Evolutionary conservation across 768 basidiomycete genomes (phyloP), one percentile per base, ranked within the genome.

Genomic region (Rubroboletus pulcherrimus): DNA sequence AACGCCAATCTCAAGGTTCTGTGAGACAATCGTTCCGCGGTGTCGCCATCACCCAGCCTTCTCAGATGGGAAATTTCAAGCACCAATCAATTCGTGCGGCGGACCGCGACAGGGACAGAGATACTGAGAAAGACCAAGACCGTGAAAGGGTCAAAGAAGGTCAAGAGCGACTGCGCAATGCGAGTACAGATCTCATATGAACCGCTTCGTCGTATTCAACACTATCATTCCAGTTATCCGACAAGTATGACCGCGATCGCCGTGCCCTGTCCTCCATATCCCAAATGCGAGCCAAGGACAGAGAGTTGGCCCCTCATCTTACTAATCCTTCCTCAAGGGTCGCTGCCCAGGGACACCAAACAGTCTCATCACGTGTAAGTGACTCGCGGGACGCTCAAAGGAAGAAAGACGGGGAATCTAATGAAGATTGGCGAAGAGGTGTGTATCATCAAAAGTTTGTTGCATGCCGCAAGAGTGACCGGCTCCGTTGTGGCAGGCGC

Each of bases 41-140:
- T 12, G 77, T 71, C 14, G 60, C 71, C 26, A 63, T 88, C 47
- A 81, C 88, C 26, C 91, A 93, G 63, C 89, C 90, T 29, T 90
- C 91, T 35, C 91, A 93, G 74, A 93, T 93, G 91, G 91, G 91
- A 46, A 92, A 91, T 67, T 93, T 93, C 71, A 89, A 91, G 67
- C 91, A 93, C 65, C 91, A 93, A 62, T 90, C 91, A 11, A 73
- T 87, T 62, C 87, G 89, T 51, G 75, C 81, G 15, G 77, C 74
- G 41, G 88, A 89, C 68, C 80, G 85, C 47, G 82, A 73, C 54
- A 74, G 78, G 47, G 82, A 73, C 43, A 67, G 64, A 51, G 71
- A 83, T 24, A 66, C 69, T 8, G 85, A 79, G 55, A 73, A 71
- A 53, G 79, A 80, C 30, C 73, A 76, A 51, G 81, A 81, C 48